Base-by-base conservation (phyloP, 2,329 filamentous ascomycete species). In the Cyanodermella asteris region DNA sequence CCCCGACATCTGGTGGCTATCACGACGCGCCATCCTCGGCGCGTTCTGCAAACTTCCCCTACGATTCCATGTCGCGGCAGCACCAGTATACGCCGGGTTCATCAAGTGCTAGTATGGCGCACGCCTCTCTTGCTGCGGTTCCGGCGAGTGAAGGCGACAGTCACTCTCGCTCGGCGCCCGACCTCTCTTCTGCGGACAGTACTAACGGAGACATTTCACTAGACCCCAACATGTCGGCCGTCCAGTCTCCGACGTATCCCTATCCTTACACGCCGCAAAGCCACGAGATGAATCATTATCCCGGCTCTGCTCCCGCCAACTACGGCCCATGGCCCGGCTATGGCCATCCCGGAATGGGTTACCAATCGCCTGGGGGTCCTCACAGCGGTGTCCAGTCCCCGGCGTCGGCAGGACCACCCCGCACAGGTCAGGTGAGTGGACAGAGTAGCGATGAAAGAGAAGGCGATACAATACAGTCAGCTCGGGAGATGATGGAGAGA, bases 141-240 rank as follows among this genome's bases (percentile, higher is more conserved):
- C n/a, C n/a, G n/a, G n/a, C n/a, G n/a, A n/a, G n/a, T n/a, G n/a
- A n/a, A n/a, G n/a, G n/a, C n/a, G n/a, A 65, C 57, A 71, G 64
- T 51, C 66, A 70, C 51, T 70, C 64, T 55, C 69, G 69, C 55
- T 66, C 72, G 55, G 74, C 69, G 70, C 72, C 72, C 59, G 63
- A 66, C 58, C 61, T 64, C 51, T 44, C 47, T 39, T 31, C 34
- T 29, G 61, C 68, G 63, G 64, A 72, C 57, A 82, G 80, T 56
- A 90, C 82, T 91, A 77, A 91, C 80, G 67, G 65, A 67, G 73
- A 80, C 71, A 70, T 90, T 61, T 80, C 80, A 73, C 82, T 91
- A 93, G 84, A 93, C 90, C 81, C 82, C 45, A 90, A 81, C 51
- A 91, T 93, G 50, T n/a, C n/a, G n/a, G 76, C 81, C 52, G 72